phyloP scores from a whole-genome alignment of 768 basidiomycete genomes.

The Trametes sanguinea region DNA sequence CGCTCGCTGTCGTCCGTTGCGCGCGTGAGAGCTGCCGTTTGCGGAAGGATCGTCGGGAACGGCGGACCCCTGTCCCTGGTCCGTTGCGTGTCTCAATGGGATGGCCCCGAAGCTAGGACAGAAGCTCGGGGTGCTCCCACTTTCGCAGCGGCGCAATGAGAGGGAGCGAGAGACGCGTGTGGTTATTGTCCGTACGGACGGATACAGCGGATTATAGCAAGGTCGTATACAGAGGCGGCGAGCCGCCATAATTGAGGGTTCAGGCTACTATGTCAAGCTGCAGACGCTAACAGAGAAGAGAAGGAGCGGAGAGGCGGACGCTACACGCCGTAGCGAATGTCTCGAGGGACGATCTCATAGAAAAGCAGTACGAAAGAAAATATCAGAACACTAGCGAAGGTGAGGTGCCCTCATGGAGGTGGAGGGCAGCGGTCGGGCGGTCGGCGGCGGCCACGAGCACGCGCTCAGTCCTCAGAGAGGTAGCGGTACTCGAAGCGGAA shows the following conservation, averaged over 20 bases:
- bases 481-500: slow-evolving; percentile 98
- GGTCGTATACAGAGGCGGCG: slow-evolving; percentile 14
- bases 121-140: neutral
- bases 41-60: too few relatives aligned
- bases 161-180: neutral
- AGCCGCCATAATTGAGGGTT: neutral
- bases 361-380: neutral
- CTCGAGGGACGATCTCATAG: neutral
- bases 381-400: neutral
- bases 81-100: neutral
- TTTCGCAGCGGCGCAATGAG: neutral
- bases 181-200: slow-evolving; percentile 5
- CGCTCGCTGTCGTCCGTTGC: neutral
- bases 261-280: neutral
- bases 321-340: neutral
- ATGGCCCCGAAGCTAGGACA: neutral
- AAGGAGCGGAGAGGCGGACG: slow-evolving; percentile 1
- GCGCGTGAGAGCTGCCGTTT: neutral
- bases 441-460: neutral
- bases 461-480: slow-evolving; percentile 79
- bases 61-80: neutral
- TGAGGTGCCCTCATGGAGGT: neutral
- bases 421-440: neutral
- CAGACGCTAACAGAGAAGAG: neutral
- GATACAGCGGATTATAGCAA: slow-evolving; percentile 20